Evolutionary conservation across 495 filamentous ascomycete genomes (phyloP).

Genomic region (Aspergillus homomorphus): DNA sequence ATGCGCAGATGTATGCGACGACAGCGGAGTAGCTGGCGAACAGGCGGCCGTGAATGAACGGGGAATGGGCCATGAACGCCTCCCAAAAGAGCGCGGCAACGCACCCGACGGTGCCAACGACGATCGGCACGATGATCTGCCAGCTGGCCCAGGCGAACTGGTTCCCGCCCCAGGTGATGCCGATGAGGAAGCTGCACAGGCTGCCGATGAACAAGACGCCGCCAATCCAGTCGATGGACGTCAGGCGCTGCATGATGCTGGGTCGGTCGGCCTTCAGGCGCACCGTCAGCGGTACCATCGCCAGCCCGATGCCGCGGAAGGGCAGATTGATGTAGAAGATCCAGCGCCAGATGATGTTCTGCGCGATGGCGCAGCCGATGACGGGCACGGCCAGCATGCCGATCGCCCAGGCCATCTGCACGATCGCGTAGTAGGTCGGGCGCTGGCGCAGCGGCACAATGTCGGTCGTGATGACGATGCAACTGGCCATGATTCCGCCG

Average conservation of each 20-base stretch:
- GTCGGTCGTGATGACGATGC: constrained; percentile 24
- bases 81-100: constrained; percentile 38
- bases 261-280: constrained; percentile 18
- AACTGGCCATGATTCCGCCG: constrained; percentile 25
- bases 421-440: constrained; percentile 22
- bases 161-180: constrained; percentile 56
- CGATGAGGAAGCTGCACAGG: constrained; percentile 50
- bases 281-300: constrained; percentile 24
- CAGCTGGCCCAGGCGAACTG: constrained; percentile 48
- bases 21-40: constrained; percentile 35
- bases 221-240: constrained; percentile 35
- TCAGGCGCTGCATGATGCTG: constrained; percentile 21
- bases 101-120: constrained; percentile 35
- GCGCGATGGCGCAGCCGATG: not conserved
- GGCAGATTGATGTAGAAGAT: constrained; percentile 35
- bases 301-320: constrained; percentile 29
- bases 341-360: constrained; percentile 6
- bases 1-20: constrained; percentile 35
- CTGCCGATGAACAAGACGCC: constrained; percentile 45
- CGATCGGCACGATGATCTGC: constrained; percentile 45
- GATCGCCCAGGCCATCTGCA: constrained; percentile 27
- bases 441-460: constrained; percentile 36
- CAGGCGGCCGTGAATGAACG: constrained; percentile 46
- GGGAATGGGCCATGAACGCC: constrained; percentile 37
- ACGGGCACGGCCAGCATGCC: constrained; percentile 26